Evolutionary conservation across 2,329 filamentous ascomycete species (phyloP).

Genomic region (Periconia sp.): DNA sequence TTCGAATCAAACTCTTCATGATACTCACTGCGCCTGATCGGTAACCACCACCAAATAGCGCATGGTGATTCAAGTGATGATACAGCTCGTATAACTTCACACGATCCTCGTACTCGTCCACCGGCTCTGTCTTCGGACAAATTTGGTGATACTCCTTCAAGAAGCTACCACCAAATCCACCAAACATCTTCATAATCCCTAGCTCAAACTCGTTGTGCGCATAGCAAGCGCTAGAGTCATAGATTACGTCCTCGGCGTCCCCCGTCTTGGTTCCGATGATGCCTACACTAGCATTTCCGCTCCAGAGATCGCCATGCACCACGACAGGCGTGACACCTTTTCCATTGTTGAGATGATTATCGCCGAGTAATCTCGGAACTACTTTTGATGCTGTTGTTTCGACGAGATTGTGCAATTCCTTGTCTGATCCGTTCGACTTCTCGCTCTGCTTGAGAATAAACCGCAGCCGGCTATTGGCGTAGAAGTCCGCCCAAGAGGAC

Average conservation of each 20-base stretch:
- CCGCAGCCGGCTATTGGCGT: slow-evolving; percentile 75
- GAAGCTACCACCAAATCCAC: slow-evolving; percentile 76
- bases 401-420: slow-evolving; percentile 66
- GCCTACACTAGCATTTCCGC: slow-evolving; percentile 77
- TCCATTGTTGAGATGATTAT: slow-evolving; percentile 66
- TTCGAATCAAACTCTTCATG: slow-evolving; percentile 74
- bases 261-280: slow-evolving; percentile 59
- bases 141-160: slow-evolving; percentile 77
- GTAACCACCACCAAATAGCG: slow-evolving; percentile 84
- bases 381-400: slow-evolving; percentile 68
- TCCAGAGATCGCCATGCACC: slow-evolving; percentile 93
- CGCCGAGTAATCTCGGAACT: slow-evolving; percentile 77
- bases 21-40: slow-evolving; percentile 76
- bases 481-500: slow-evolving; percentile 83
- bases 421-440: slow-evolving; percentile 68
- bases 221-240: slow-evolving; percentile 81
- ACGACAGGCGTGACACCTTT: slow-evolving; percentile 75
- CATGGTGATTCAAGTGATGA: slow-evolving; percentile 88
- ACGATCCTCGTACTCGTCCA: slow-evolving; percentile 83
- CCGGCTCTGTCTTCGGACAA: slow-evolving; percentile 80
- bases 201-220: slow-evolving; percentile 89
- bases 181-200: slow-evolving; percentile 97
- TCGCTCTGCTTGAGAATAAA: slow-evolving; percentile 66
- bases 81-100: slow-evolving; percentile 85
- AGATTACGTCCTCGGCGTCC: slow-evolving; percentile 81